Conservation (phyloP, 495 filamentous ascomycete species). For the Articulospora tetracladia region DNA sequence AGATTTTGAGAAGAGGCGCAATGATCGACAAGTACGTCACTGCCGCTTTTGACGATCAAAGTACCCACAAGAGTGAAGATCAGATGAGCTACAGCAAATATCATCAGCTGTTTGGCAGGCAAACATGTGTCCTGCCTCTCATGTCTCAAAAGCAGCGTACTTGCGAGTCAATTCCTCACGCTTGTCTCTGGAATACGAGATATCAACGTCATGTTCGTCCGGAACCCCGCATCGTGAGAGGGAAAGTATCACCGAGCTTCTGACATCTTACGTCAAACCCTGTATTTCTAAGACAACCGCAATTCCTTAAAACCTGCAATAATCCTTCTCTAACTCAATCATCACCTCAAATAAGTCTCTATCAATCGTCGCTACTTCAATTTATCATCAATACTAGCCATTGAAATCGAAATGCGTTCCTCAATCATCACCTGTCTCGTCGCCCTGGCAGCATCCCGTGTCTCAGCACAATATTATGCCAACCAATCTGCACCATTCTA, state of each 20-base stretch:
- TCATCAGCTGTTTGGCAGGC: not conserved
- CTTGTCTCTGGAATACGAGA: no score
- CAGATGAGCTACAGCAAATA: not conserved
- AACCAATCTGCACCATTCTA: slow-evolving; percentile 38
- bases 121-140: not conserved
- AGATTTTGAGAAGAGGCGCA: not conserved
- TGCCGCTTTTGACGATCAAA: not conserved
- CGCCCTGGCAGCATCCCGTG: slow-evolving; percentile 26
- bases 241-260: no score
- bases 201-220: no score
- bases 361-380: no score
- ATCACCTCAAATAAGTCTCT: no score
- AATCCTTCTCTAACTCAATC: no score
- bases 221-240: no score
- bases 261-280: no score
- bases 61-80: not conserved
- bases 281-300: no score
- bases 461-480: slow-evolving; percentile 30
- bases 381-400: not conserved
- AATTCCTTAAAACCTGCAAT: no score
- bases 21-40: not conserved
- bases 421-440: slow-evolving; percentile 26
- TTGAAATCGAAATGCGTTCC: slow-evolving; percentile 28
- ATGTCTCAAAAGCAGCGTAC: not conserved
- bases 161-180: no score